These are phyloP conservation scores for Coelastrella sp. DNA, from an alignment of 139 green algal species.

Conservation along the genomic window DNA sequence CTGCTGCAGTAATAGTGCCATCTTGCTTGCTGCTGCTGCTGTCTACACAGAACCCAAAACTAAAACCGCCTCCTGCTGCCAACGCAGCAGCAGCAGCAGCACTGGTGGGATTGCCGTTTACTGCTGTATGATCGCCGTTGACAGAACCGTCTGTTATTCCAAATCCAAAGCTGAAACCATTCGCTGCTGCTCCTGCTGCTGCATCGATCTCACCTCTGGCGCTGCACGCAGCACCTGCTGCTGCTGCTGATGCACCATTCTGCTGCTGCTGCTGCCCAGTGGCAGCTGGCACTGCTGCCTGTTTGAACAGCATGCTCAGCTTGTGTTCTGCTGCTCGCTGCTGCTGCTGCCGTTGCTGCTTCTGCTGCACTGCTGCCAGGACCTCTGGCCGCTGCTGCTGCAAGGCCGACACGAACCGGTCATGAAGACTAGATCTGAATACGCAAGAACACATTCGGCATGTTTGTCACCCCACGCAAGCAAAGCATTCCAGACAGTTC, in stretches of 20 bases:
- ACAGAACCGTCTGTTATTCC: no score
- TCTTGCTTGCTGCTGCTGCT: not conserved
- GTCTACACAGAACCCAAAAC: not conserved
- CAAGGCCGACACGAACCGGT: constrained; percentile 73
- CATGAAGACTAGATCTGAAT: constrained; percentile 66
- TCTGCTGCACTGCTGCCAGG: constrained; percentile 45
- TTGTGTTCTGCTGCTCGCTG: constrained; percentile 25
- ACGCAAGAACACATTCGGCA: no score
- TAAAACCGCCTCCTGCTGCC: constrained; percentile 10
- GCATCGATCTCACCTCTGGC: no score
- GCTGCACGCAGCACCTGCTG: not conserved
- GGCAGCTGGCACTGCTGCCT: no score
- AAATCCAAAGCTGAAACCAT: constrained; percentile 29
- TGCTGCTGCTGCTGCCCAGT: not conserved
- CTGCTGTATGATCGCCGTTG: not conserved
- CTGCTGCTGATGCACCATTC: not conserved
- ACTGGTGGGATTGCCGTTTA: not conserved
- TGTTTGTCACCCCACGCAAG: no score
- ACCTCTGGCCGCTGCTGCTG: constrained; percentile 61
- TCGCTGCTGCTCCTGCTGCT: not conserved
- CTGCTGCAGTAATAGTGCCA: constrained; percentile 24
- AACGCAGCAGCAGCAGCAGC: not conserved
- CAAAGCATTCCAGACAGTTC: no score
- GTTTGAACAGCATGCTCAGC: constrained; percentile 25
- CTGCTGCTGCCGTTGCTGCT: constrained; percentile 16